Evolutionary conservation across 352 stramenopile species (phyloP).

Genomic region (Pythium dissimile): DNA sequence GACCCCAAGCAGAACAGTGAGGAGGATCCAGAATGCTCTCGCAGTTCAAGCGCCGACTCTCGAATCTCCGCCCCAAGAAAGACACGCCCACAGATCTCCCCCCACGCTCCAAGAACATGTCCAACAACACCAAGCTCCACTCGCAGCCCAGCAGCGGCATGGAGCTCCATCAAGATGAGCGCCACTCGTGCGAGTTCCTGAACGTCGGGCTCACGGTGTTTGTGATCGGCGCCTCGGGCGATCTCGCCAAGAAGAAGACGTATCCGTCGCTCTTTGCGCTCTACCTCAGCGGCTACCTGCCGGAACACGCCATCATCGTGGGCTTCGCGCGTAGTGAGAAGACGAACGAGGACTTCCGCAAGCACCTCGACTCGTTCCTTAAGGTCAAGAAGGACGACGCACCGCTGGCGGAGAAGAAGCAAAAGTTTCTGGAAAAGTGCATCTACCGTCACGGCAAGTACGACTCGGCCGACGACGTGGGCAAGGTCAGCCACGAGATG

Average conservation of each 20-base stretch:
- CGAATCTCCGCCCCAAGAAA: constrained; percentile 16
- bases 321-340: constrained; percentile 83
- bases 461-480: constrained; percentile 80
- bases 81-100: neutral
- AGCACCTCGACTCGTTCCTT: constrained; percentile 67
- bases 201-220: constrained; percentile 73
- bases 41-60: constrained; percentile 18
- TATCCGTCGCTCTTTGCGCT: constrained; percentile 90
- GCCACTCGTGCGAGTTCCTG: constrained; percentile 66
- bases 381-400: constrained; percentile 53
- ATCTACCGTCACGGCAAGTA: constrained; percentile 81
- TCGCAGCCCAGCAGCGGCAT: constrained; percentile 6
- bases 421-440: constrained; percentile 71
- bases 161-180: constrained; percentile 40
- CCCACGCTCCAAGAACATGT: constrained; percentile 1
- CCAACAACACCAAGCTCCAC: neutral
- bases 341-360: constrained; percentile 81
- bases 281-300: constrained; percentile 76
- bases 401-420: constrained; percentile 34
- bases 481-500: constrained; percentile 71
- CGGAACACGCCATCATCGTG: constrained; percentile 79
- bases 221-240: constrained; percentile 83
- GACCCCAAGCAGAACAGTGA: constrained; percentile 9
- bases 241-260: constrained; percentile 91
- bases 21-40: constrained; percentile 12